A percentile compares a stretch with the other conserved stretches of the same genome.
Conservation (phyloP, 805 yeast genomes). For the Candida nanaspora region DNA sequence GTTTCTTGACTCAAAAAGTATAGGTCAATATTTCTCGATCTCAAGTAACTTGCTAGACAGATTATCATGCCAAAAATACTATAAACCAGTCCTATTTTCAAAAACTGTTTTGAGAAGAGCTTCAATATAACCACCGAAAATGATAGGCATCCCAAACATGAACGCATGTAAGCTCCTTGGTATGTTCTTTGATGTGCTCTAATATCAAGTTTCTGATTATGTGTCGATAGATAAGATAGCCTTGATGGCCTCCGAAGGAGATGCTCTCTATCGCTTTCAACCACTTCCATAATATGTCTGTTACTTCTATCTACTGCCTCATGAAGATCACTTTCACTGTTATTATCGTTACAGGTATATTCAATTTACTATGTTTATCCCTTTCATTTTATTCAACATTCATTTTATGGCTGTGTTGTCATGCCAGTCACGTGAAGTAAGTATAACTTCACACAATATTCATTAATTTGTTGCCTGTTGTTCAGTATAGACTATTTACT, state of each 20-base stretch:
- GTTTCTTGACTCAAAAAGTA: constrained; percentile 19
- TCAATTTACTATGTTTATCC: too few species aligned
- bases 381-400: too few species aligned
- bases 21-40: constrained; percentile 24
- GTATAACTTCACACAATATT: too few species aligned
- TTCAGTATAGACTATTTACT: too few species aligned
- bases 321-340: too few species aligned
- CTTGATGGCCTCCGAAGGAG: constrained; percentile 24
- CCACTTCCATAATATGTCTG: background rate
- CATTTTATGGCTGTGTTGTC: too few species aligned
- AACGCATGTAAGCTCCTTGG: constrained; percentile 75
- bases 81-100: constrained; percentile 60
- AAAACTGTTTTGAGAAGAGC: constrained; percentile 54
- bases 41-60: constrained; percentile 29
- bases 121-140: constrained; percentile 59
- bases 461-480: too few species aligned
- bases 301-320: background rate
- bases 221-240: constrained; percentile 27
- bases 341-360: too few species aligned
- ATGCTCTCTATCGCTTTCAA: background rate
- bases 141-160: constrained; percentile 62
- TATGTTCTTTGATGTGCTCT: constrained; percentile 77
- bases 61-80: constrained; percentile 50
- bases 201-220: constrained; percentile 39
- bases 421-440: too few species aligned